A percentile compares a stretch with the other conserved stretches of the same genome.
These are phyloP conservation scores for Bipolaris gigantea DNA, from an alignment of 2,329 filamentous ascomycete genomes.

Conservation along the genomic window DNA sequence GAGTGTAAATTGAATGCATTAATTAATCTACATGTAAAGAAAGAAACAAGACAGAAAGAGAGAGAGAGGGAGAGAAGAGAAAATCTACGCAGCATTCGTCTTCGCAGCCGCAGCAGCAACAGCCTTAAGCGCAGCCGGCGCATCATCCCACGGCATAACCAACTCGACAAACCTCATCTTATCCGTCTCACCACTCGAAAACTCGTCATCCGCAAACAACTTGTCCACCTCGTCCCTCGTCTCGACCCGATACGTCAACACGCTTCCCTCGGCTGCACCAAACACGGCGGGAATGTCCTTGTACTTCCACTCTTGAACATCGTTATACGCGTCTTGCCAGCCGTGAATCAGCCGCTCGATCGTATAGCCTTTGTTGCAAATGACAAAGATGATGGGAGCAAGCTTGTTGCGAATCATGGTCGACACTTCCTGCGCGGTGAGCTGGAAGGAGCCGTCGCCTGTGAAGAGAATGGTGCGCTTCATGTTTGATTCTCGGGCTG, in stretches of 20 bases:
- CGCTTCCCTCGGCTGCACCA: conserved; percentile 60
- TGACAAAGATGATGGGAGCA: conserved; percentile 79
- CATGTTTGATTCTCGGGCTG: conserved; percentile 64
- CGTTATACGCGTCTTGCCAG: conserved; percentile 77
- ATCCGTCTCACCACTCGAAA: conserved; percentile 49
- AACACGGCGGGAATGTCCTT: conserved; percentile 69
- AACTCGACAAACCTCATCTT: conserved; percentile 74
- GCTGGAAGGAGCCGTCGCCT: conserved; percentile 85
- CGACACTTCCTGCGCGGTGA: conserved; percentile 80
- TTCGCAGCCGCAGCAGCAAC: conserved; percentile 72
- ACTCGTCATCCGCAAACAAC: conserved; percentile 65
- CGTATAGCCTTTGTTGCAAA: conserved; percentile 87
- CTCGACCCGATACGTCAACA: conserved; percentile 67
- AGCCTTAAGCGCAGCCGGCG: conserved; percentile 68
- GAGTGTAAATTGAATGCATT: too few relatives aligned
- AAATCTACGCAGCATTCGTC: conserved; percentile 55
- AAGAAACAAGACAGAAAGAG: too few relatives aligned
- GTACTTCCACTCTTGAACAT: conserved; percentile 75
- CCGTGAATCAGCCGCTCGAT: conserved; percentile 90
- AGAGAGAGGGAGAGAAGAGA: background rate
- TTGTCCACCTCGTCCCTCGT: conserved; percentile 69
- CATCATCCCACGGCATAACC: conserved; percentile 78
- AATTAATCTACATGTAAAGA: too few relatives aligned
- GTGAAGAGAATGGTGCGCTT: conserved; percentile 79
- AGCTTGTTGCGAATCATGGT: conserved; percentile 78